Base-by-base conservation (phyloP, 2,329 filamentous ascomycete species). In the Monilinia polystroma region DNA sequence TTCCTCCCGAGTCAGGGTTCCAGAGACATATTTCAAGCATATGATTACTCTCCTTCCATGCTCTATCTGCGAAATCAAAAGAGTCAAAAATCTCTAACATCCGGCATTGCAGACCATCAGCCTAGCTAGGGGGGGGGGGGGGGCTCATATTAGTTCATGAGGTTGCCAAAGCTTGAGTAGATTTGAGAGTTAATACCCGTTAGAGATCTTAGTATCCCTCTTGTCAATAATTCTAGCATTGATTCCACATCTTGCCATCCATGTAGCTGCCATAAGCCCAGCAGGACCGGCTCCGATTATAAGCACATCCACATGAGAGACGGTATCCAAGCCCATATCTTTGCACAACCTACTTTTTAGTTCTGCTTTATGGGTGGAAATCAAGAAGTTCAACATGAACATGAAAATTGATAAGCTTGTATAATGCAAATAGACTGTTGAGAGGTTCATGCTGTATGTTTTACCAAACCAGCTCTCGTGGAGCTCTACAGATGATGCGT, bases 61-160 rank as follows among this genome's bases (percentile, higher is more conserved):
- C 84, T 5, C 83, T 79, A 69, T 91, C 84, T 2, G 81, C 86
- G 67, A 92, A 84, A 0, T 86, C 89, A 71, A 92, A 89, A 60
- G 84, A 87, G 71, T 92, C 87, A 66, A 92, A 85, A n/a, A 92
- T 90, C 76, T 88, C 86, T 18, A 87, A 82, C 0, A 84, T 86
- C 2, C 85, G 82, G 64, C 82, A 83, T 75, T 87, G 84, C 35
- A 87, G 82, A 1, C 85, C 85, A 71, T 90, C 87, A 16, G 87
- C 88, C 75, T 89, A 86, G 10, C 87, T 87, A 64, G 20, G 18
- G 18, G 38, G 20, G 8, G 11, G 63, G 20, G 18, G 18, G 38
- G 20, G 8, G 11, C 14, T 49, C 8, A 23, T 23, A 18, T 56
- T 47, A 56, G 38, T 47, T 29, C 12, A 35, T 32, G 26, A 55